Evolutionary conservation across 176 grass and related monocot species (phyloP), one percentile per base, ranked within the genome.

Genomic region (Ensete glaucum): DNA sequence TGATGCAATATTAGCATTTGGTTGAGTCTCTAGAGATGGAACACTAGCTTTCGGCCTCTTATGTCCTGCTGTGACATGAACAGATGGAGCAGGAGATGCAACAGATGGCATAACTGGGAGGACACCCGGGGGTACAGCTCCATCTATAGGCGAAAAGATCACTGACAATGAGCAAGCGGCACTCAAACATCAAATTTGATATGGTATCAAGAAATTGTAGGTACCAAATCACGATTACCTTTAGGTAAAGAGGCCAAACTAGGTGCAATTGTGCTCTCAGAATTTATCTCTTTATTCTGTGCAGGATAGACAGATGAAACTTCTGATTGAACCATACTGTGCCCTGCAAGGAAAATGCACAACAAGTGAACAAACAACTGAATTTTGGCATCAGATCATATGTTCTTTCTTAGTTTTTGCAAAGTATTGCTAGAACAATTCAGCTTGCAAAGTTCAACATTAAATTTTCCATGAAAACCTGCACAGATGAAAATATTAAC

Each of bases 321-420:
- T 57, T 52, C 22, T 34, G 72, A 54, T 53, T 8, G 20, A 74
- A 53, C 14, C 53, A 57, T 74, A 19, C 72, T 74, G 13, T 58
- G 24, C 53, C 72, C 72, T 74, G 72, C 24, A 24, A 57, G 22
- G 22, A 56, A 74, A 74, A 26, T 74, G 48, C 9, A 70, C 21
- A 13, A 20, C 12, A 23, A 23, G 22, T 23, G 22, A 23, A 23
- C 22, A 70, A 10, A 21, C 1, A 1, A 70, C 1, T 51, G 9
- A 10, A 19, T 5, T 70, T 70, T 50, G 9, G 29, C 2, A 49
- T 49, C 49, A 43, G 13, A 69, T 10, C 11, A 69, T 49, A 16
- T 49, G 50, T 11, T 6, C 17, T 43, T 17, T 29, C 34, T 7
- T 4, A 43, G 34, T 43, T 43, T 34, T 34, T 15, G 65, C 25